These are phyloP conservation scores for Sphaerulina musiva DNA, from an alignment of 2,329 filamentous ascomycete species.

Conservation along the genomic window DNA sequence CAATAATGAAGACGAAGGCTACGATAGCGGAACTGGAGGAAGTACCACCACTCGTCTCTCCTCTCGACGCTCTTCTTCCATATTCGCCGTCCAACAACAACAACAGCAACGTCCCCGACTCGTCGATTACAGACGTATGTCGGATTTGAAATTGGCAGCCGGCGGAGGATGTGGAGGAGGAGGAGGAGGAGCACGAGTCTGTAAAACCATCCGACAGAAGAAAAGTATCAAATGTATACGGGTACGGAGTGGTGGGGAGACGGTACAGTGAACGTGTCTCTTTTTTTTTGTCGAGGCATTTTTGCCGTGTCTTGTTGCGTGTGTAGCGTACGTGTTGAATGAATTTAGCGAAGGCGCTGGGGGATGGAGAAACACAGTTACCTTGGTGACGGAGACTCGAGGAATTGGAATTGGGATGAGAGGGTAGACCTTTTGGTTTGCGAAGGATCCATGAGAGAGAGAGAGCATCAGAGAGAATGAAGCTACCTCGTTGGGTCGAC, in stretches of 20 bases:
- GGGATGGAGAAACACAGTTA: background rate
- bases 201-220: constrained; percentile 23
- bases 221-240: constrained; percentile 18
- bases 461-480: too few relatives aligned
- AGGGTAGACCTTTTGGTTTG: background rate
- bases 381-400: background rate
- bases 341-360: constrained; percentile 15
- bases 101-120: constrained; percentile 3
- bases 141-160: constrained; percentile 19
- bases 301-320: too few relatives aligned
- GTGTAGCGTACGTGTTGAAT: background rate
- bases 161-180: too few relatives aligned
- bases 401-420: background rate
- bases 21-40: constrained; percentile 20
- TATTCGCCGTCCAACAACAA: constrained; percentile 8
- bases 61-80: constrained; percentile 19
- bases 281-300: background rate
- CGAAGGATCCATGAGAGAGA: background rate
- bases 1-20: constrained; percentile 25
- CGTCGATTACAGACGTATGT: constrained; percentile 20
- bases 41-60: constrained; percentile 1
- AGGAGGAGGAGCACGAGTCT: constrained; percentile 22
- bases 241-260: constrained; percentile 17
- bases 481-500: background rate
- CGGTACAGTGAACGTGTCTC: background rate